Evolutionary conservation across 192 early-diverging fungal species (phyloP), one percentile per base, ranked within the genome.

Genomic region (Podila epicladia): DNA sequence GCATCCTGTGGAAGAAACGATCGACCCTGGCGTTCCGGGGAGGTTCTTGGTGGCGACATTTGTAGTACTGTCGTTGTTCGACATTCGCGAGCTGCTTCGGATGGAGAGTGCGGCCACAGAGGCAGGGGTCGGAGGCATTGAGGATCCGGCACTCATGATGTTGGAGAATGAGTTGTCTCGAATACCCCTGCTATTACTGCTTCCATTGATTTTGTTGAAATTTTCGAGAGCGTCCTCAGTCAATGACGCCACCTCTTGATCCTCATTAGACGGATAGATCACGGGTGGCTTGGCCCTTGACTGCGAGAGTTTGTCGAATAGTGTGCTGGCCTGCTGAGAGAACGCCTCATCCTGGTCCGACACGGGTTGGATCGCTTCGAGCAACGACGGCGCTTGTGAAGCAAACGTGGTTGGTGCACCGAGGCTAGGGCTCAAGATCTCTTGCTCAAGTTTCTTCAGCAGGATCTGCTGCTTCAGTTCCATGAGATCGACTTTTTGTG

Each of bases 401-500:
- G 58, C 2, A 37, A 79, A 79, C 51, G 50, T 79, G 3, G 75
- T 6, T 2, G 74, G 45, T 0, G 60, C 32, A 65, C 48, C 63
- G 1, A 62, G 58, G 28, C 69, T 72, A 37, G 77, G 77, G 28
- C 66, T 69, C 62, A 80, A 31, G n/a, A 80, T 68, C 15, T 73
- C 71, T 20, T 73, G 65, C 48, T 80, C 77, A 11, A 80, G 22
- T 5, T 73, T 71, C 4, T 60, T 37, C n/a, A 80, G 50, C 35
- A 80, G 22, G 2, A 50, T 53, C 31, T 65, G 66, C 19, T 80
- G 77, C 35, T 69, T 72, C 45, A 80, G 22, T 7, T 73, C 77
- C 11, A 69, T 50, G 0, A 80, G 31, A 28, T 80, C 77, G 2
- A 69, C 77, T 19, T 80, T 80, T 61, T 80, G 77, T 12, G 77